Conservation (phyloP, 139 green algal genomes). For the Desmodesmus armatus region DNA sequence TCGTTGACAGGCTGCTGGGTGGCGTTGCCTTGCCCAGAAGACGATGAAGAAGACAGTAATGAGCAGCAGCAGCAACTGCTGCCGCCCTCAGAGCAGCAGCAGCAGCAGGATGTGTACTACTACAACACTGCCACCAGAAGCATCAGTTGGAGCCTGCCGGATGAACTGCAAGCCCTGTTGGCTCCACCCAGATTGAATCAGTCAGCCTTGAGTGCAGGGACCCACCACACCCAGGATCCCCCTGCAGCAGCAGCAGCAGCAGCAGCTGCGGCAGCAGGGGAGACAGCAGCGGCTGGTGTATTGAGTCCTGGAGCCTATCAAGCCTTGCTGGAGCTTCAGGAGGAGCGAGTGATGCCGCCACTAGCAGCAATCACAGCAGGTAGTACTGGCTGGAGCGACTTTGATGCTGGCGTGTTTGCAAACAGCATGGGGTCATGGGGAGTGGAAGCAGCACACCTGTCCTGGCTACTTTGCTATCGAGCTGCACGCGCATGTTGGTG, state of each 20-base stretch:
- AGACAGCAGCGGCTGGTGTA: neutral
- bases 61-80: no score
- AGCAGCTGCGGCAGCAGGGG: conserved; percentile 1
- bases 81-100: no score
- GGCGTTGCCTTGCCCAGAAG: neutral
- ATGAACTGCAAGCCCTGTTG: neutral
- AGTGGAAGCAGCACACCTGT: neutral
- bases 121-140: no score
- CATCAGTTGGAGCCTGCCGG: neutral
- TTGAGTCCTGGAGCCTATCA: neutral
- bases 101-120: no score
- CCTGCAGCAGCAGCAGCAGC: neutral
- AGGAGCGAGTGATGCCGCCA: neutral
- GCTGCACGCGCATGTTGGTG: neutral
- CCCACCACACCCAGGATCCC: no score
- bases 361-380: neutral
- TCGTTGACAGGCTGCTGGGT: conserved; percentile 10
- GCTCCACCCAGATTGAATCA: neutral
- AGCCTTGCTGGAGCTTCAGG: neutral
- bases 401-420: no score
- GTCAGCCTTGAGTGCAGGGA: no score
- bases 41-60: neutral
- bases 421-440: no score
- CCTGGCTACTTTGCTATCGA: neutral
- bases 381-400: neutral